These are phyloP conservation scores for Fusarium sambucinum DNA, from an alignment of 2,329 filamentous ascomycete species.

Conservation along the genomic window DNA sequence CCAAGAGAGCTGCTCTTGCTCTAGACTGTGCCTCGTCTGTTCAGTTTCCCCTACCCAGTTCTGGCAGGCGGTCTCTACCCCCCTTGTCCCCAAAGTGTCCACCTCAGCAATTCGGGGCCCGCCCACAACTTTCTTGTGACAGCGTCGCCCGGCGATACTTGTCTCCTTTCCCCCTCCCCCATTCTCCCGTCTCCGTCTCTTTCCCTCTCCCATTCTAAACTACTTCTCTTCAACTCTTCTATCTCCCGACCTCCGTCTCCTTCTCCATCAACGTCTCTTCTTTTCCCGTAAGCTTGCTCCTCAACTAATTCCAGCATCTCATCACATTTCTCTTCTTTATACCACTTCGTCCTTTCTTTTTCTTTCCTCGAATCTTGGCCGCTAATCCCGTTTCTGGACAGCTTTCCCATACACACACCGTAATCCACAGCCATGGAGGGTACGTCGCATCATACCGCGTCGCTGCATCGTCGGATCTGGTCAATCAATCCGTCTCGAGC, in stretches of 20 bases:
- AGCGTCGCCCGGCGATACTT: constrained; percentile 52
- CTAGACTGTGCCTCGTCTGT: constrained; percentile 38
- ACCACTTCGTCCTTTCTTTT: constrained; percentile 40
- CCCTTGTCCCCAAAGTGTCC: constrained; percentile 45
- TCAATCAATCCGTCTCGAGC: constrained; percentile 41
- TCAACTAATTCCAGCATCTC: constrained; percentile 21
- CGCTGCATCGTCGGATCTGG: constrained; percentile 42
- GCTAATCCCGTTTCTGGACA: constrained; percentile 52
- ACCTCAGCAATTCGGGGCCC: constrained; percentile 52
- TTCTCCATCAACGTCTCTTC: constrained; percentile 49
- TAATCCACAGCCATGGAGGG: constrained; percentile 69
- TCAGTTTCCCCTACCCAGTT: constrained; percentile 37
- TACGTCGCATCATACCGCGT: constrained; percentile 55
- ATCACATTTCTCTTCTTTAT: constrained; percentile 43
- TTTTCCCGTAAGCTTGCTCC: constrained; percentile 47
- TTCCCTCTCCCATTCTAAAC: constrained; percentile 49
- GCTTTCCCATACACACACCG: constrained; percentile 50
- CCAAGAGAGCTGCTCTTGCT: constrained; percentile 31
- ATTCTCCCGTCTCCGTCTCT: constrained; percentile 45
- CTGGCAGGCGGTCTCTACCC: constrained; percentile 48
- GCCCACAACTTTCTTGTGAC: constrained; percentile 55
- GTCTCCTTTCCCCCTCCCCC: constrained; percentile 52
- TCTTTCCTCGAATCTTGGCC: constrained; percentile 40
- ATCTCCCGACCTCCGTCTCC: constrained; percentile 47
- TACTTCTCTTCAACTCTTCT: constrained; percentile 49